A percentile compares a stretch with the other conserved stretches of the same genome.
phyloP scores from a whole-genome alignment of 148 eudicot species.

The Salicornia ramosissima region DNA sequence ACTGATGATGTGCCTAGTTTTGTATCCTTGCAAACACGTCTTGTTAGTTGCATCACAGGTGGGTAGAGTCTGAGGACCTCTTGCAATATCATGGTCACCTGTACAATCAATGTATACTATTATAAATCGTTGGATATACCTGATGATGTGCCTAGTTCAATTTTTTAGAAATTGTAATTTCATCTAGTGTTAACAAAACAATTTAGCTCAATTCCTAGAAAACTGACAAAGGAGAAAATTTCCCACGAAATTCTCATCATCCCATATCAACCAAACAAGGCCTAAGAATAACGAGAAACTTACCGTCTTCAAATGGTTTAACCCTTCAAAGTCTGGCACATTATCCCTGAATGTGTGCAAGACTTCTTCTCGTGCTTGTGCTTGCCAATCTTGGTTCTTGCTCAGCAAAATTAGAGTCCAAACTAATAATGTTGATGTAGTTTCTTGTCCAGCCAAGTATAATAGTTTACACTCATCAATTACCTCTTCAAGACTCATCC shows the following conservation, averaged over 20 bases:
- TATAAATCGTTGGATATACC: neutral
- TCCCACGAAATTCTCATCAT: too few relatives aligned
- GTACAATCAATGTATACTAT: neutral
- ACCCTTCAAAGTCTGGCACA: neutral
- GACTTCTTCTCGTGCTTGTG: constrained; percentile 25
- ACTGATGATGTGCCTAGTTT: constrained; percentile 17
- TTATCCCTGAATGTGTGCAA: neutral
- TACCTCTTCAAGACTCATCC: neutral
- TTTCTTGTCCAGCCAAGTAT: constrained; percentile 27
- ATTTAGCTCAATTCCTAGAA: too few relatives aligned
- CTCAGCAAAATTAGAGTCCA: constrained; percentile 13
- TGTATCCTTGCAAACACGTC: constrained; percentile 3
- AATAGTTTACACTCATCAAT: constrained; percentile 27
- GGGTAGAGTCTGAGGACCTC: constrained; percentile 12
- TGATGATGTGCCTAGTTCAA: too few relatives aligned
- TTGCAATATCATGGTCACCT: constrained; percentile 8
- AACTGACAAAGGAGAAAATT: too few relatives aligned
- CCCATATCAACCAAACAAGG: too few relatives aligned
- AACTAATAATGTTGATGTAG: neutral
- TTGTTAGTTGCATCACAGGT: neutral
- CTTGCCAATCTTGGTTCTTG: constrained; percentile 28
- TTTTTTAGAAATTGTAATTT: too few relatives aligned
- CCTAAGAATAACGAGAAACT: neutral
- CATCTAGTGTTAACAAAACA: too few relatives aligned
- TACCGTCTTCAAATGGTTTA: neutral